phyloP scores from a whole-genome alignment of 257 asterid species.

The Jacaranda copaia region DNA sequence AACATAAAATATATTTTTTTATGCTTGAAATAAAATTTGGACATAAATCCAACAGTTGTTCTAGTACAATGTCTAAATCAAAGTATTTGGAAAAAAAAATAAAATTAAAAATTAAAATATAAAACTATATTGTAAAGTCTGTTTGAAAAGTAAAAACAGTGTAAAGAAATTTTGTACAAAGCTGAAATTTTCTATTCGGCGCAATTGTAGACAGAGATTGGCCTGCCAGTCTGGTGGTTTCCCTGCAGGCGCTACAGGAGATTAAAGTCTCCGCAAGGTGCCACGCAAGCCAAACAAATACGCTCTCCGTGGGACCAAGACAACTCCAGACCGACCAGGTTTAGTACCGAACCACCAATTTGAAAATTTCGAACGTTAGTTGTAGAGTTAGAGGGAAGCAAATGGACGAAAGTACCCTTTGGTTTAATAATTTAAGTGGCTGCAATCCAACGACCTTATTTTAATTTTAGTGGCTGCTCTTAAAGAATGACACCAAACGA shows the following conservation, averaged over 20 bases:
- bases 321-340: conserved; percentile 48
- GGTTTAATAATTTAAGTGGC: conserved; percentile 27
- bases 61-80: no score
- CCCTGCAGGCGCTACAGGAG: conserved; percentile 19
- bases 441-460: conserved; percentile 38
- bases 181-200: not conserved
- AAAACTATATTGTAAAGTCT: no score
- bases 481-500: conserved; percentile 4
- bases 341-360: conserved; percentile 66
- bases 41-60: no score
- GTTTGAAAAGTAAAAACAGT: no score
- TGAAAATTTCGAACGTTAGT: conserved; percentile 82
- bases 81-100: no score
- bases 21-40: no score
- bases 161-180: not conserved
- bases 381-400: not conserved
- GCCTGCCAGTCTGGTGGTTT: not conserved
- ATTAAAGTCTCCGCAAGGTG: not conserved
- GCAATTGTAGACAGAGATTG: not conserved
- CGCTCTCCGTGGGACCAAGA: conserved; percentile 45
- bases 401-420: conserved; percentile 44
- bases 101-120: no score
- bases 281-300: conserved; percentile 24
- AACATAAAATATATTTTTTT: no score
- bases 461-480: conserved; percentile 42